Evolutionary conservation across 2,329 filamentous ascomycete genomes (phyloP), one percentile per base, ranked within the genome.

Genomic region (Diaporthe ilicicola): DNA sequence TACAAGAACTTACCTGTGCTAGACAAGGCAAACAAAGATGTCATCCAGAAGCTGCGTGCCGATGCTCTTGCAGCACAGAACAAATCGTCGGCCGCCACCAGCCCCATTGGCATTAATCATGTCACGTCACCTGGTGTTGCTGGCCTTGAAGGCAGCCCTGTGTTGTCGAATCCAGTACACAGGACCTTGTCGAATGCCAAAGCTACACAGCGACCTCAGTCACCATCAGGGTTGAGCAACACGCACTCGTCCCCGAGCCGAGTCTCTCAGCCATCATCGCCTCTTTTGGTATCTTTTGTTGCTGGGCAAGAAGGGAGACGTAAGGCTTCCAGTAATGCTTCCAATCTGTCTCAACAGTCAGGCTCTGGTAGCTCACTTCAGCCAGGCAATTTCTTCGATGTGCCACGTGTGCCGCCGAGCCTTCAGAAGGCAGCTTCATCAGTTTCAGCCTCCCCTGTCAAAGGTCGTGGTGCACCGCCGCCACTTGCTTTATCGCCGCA

Each of bases 21-120:
- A 22, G 96, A 98, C 77, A 98, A 98, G 81, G 96, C 96, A 68
- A 99, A 99, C 82, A 99, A 99, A 79, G 96, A 99, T 77, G 94
- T 98, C 37, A 97, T 99, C 39, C 95, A 98, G 77, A 98, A 98
- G 80, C 86, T 99, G 70, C 91, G 95, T 13, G 94, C 95, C 27
- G 95, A 98, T 81, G 95, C 96, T 3, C 87, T 98, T 83, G 94
- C 89, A 3, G 82, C 85, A 2, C 89, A 91, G 75, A 88, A 81
- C 77, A 91, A 91, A 76, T 82, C 83, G 42, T 79, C 83, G 6
- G 79, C 81, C 4, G 71, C 67, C 48, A 77, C 82, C 39, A 88
- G 84, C 70, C 84, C 86, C 1, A 82, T 84, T 64, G 81, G 81
- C 10, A 74, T 79, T 44, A 81, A 78, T 42, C 83, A 76, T 62